A percentile compares a stretch with the other conserved stretches of the same genome.
Evolutionary conservation across 768 basidiomycete species (phyloP).

Genomic region (Daedaleopsis sinensis): DNA sequence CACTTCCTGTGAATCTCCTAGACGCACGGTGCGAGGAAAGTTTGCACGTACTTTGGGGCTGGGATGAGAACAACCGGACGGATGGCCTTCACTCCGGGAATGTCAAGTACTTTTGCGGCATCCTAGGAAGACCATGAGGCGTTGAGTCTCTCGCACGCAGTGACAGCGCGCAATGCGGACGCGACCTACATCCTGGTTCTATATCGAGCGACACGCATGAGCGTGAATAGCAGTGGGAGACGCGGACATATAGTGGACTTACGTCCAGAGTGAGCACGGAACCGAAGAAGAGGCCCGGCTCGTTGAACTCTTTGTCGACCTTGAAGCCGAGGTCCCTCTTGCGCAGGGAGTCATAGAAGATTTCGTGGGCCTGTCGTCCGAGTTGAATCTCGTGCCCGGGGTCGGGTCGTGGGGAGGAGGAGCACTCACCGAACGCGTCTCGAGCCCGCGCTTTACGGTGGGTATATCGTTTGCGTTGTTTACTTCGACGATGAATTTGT

Average conservation of each 20-base stretch:
- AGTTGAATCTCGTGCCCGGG: background rate
- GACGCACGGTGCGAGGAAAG: background rate
- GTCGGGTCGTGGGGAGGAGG: background rate
- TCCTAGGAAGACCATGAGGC: conserved; percentile 40
- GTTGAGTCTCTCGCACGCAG: background rate
- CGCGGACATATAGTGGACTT: conserved; percentile 23
- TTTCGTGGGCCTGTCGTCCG: conserved; percentile 46
- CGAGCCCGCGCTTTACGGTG: conserved; percentile 26
- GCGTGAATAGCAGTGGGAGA: background rate
- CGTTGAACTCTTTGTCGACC: conserved; percentile 55
- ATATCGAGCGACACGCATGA: background rate
- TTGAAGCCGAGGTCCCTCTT: conserved; percentile 47
- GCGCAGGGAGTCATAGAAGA: conserved; percentile 50
- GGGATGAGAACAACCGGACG: conserved; percentile 52
- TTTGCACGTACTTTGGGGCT: conserved; percentile 42
- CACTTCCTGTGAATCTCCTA: background rate
- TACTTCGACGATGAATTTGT: conserved; percentile 47
- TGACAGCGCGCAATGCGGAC: background rate
- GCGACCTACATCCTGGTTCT: conserved; percentile 22
- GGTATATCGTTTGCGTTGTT: conserved; percentile 31
- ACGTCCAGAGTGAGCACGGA: conserved; percentile 54
- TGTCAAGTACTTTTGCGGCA: conserved; percentile 43
- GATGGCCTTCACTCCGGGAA: conserved; percentile 58
- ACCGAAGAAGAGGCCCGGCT: conserved; percentile 58
- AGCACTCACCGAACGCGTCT: conserved; percentile 21